A percentile compares a stretch with the other conserved stretches of the same genome.
phyloP scores from a whole-genome alignment of 139 green algal species.

The Chlamydomonas sp. region DNA sequence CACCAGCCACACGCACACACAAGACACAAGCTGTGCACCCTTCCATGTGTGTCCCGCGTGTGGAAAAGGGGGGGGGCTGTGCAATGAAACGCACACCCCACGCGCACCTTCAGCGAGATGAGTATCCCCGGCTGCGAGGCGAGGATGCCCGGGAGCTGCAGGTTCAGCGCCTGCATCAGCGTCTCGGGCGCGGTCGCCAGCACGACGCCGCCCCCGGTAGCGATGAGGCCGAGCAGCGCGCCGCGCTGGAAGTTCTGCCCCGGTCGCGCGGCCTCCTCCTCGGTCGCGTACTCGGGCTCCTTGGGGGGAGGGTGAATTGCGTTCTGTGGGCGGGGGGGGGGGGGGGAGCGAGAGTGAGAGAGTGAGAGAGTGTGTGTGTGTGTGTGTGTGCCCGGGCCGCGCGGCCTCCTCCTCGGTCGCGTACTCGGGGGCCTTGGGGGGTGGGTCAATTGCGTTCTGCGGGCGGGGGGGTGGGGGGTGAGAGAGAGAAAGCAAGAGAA shows the following conservation, averaged over 20 bases:
- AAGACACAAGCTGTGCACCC: not conserved
- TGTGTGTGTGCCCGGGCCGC: conserved; percentile 42
- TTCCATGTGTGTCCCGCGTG: not conserved
- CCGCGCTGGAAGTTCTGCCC: conserved; percentile 50
- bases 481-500: no score
- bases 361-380: no score
- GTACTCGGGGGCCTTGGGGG: conserved; percentile 36
- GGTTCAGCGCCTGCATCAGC: conserved; percentile 15
- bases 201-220: conserved; percentile 42
- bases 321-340: no score
- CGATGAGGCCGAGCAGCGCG: conserved; percentile 40
- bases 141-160: conserved; percentile 24
- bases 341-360: no score
- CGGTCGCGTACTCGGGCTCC: conserved; percentile 34
- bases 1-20: not conserved
- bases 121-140: conserved; percentile 2
- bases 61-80: not conserved
- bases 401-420: conserved; percentile 42
- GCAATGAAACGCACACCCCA: conserved; percentile 13
- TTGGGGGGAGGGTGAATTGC: conserved; percentile 44
- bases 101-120: not conserved
- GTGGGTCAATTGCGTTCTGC: conserved; percentile 50
- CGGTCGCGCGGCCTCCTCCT: conserved; percentile 46
- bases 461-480: no score
- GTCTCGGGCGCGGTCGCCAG: conserved; percentile 38